These are phyloP conservation scores for Colletotrichum navitas DNA, from an alignment of 2,329 filamentous ascomycete genomes.

Conservation along the genomic window DNA sequence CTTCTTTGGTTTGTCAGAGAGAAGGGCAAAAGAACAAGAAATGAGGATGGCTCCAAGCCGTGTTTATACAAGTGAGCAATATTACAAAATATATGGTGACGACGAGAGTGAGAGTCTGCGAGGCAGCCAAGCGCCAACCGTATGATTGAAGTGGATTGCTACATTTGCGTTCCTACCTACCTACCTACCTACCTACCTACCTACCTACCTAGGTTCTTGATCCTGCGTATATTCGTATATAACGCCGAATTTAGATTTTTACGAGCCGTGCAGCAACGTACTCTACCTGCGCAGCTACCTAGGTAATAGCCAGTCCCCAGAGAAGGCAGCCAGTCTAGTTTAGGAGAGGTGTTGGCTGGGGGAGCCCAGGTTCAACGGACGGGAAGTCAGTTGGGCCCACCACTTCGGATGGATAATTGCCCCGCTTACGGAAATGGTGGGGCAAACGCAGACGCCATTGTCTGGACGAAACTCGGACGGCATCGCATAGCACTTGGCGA, in stretches of 20 bases:
- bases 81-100: neutral
- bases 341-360: neutral
- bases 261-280: constrained; percentile 24
- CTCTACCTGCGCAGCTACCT: too few species aligned
- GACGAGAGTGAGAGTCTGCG: neutral
- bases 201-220: neutral
- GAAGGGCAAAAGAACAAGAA: neutral
- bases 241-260: neutral
- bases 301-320: neutral
- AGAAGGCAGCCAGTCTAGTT: neutral
- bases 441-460: constrained; percentile 8
- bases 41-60: neutral
- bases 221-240: constrained; percentile 1
- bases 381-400: constrained; percentile 34
- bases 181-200: neutral
- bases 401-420: constrained; percentile 31
- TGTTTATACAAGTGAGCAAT: constrained; percentile 2
- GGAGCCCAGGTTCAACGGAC: constrained; percentile 13
- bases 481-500: neutral
- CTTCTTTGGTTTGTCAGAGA: neutral
- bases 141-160: neutral
- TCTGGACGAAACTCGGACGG: neutral
- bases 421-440: constrained; percentile 21
- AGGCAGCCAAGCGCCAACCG: neutral
- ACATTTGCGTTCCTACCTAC: neutral